Conservation (phyloP, 1,139 yeast genomes). For the Blastobotrys malaysiensis region DNA sequence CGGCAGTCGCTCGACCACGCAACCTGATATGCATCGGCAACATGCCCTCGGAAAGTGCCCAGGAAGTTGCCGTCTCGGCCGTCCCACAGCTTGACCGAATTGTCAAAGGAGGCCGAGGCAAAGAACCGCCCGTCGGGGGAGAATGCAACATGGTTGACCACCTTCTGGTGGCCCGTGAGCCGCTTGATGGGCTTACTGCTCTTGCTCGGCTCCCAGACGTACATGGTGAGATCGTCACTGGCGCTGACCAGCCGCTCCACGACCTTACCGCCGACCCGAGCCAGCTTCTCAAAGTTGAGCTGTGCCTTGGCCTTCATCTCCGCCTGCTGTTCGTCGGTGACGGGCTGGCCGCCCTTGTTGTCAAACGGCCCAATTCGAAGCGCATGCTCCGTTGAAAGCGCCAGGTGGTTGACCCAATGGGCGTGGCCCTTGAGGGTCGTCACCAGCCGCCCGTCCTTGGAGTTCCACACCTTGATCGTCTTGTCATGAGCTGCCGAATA, state of each 20-base stretch:
- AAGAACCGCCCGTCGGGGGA: conserved; percentile 92
- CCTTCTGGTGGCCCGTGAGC: conserved; percentile 96
- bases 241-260: conserved; percentile 90
- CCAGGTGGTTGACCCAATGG: conserved; percentile 95
- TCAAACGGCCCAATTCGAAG: conserved; percentile 79
- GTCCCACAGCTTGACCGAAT: conserved; percentile 93
- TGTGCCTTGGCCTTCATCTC: conserved; percentile 59
- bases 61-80: conserved; percentile 87
- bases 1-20: conserved; percentile 98
- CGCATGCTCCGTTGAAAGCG: conserved; percentile 85
- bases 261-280: conserved; percentile 60
- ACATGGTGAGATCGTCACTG: conserved; percentile 97
- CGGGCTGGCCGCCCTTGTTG: conserved; percentile 42
- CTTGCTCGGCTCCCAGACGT: conserved; percentile 87
- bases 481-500: conserved; percentile 95
- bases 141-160: conserved; percentile 92
- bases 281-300: conserved; percentile 69
- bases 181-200: conserved; percentile 78
- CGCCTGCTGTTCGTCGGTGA: conserved; percentile 35
- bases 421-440: conserved; percentile 85
- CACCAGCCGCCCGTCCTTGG: conserved; percentile 70
- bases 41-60: conserved; percentile 92
- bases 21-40: conserved; percentile 96
- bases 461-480: conserved; percentile 89
- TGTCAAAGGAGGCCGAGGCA: conserved; percentile 93